Conservation (phyloP, 306 rosid species). For the Canavalia ensiformis region DNA sequence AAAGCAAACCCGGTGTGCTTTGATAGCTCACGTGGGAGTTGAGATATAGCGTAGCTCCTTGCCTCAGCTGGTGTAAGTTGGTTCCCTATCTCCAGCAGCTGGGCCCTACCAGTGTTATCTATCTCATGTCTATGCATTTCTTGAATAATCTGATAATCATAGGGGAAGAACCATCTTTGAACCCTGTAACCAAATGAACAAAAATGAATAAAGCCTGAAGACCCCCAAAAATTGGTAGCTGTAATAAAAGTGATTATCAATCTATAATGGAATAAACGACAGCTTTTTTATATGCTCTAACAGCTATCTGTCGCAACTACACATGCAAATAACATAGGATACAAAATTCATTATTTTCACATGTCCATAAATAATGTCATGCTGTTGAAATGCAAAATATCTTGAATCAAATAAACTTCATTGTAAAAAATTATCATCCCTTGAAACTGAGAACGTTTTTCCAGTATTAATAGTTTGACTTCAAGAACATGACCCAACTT, state of each 20-base stretch:
- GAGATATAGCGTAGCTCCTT: constrained; percentile 84
- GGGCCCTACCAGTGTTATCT: constrained; percentile 66
- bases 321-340: constrained; percentile 20
- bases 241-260: not conserved
- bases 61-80: constrained; percentile 77
- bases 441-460: not conserved
- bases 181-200: constrained; percentile 61
- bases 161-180: constrained; percentile 96
- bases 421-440: constrained; percentile 15
- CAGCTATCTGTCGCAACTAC: constrained; percentile 14
- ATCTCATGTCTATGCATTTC: constrained; percentile 84
- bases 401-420: not conserved
- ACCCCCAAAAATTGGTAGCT: not conserved
- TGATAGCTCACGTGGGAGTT: constrained; percentile 81
- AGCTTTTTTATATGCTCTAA: not conserved
- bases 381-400: not conserved
- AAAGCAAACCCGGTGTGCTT: constrained; percentile 97
- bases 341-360: not conserved
- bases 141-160: constrained; percentile 92
- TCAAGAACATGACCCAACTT: constrained; percentile 17
- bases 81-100: constrained; percentile 69
- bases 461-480: not conserved
- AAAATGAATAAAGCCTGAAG: constrained; percentile 25
- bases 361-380: not conserved
- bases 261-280: not conserved